Base-by-base conservation (phyloP, 2,329 filamentous ascomycete species). In the Penicillium digitatum region DNA sequence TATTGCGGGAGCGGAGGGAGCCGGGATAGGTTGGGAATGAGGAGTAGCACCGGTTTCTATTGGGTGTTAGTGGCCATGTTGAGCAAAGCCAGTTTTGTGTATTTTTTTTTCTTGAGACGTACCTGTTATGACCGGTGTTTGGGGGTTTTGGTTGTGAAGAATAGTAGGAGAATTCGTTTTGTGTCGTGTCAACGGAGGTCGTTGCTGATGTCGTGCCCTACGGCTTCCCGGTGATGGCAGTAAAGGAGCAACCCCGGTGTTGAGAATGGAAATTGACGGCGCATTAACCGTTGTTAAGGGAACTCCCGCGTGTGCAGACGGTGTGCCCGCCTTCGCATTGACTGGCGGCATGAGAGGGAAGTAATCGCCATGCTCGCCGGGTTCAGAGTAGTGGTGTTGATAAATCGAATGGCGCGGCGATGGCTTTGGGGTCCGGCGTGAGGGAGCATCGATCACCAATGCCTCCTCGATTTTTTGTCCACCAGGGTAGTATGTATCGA, bases 381-480 rank as follows among this genome's bases (percentile, higher is more conserved):
- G 87, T 27, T 90, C 87, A 57, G 78, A 77, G 43, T 79, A 74
- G 38, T 78, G 75, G 37, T 78, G 72, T 39, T 81, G 74, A 62
- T 77, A 79, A 8, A 74, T 70, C 2, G 66, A 58, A 53, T 73
- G 72, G 55, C 86, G 81, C 3, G 92, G 92, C 10, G 91, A 96
- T 11, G 89, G 86, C 63, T 87, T 88, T 1, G 92, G 91, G 0
- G 90, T 92, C 56, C 87, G 83, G 51, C 86, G 84, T 34, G 80
- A 77, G 16, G 91, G 90, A 20, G 95, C 85, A 65, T 97, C 92
- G 68, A 99, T 96, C 61, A 96, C 70, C 58, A 99, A 81, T 8
- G 94, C 94, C 69, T 99, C 94, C 51, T 92, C 87, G 43, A 96
- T 87, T 0, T 80, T 84, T 75, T 97, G 94, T 8, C 93, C 93